Base-by-base conservation (phyloP, 2,329 filamentous ascomycete genomes). In the Albifimbria verrucaria region DNA sequence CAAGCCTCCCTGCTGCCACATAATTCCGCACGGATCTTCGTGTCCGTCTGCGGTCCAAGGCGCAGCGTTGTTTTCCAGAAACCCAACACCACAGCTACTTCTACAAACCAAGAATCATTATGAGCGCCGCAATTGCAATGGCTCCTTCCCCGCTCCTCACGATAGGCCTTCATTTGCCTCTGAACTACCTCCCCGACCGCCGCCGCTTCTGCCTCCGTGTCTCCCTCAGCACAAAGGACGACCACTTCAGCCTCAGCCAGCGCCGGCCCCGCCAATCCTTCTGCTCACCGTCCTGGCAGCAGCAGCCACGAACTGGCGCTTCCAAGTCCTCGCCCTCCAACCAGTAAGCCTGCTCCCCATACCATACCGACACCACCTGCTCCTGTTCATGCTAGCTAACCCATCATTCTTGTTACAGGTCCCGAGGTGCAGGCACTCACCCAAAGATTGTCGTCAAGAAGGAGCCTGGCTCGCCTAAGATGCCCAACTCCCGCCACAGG, bases 361-460 rank as follows among this genome's bases (percentile, higher is more conserved):
- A 26, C 42, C 36, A 28, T 24, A 55, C 50, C 51, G 55, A 50
- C 55, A 54, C 55, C 46, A 49, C 48, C 26, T 46, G 41, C 48
- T 56, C 21, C 53, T 63, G 24, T 57, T 51, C 24, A 48, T 21
- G 50, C 32, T 52, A 51, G 10, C 42, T 48, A 11, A 39, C 39
- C 21, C 26, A 15, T 32, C 26, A n/a, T 42, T 47, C 47, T 55
- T 53, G 54, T 62, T 54, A 54, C 59, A 65, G 65, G 54, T 63
- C 78, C 71, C 79, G 78, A 73, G 78, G 72, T 77, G 80, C 68
- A 72, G 75, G 69, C 69, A 78, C 74, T 45, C 71, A 73, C 24
- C 89, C 90, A 41, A 92, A 90, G 74, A 95, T 97, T 57, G 82
- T 96, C 59, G 92, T 99, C 55, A 97, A 97, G 79, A 97, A 97